A percentile compares a stretch with the other conserved stretches of the same genome.
Evolutionary conservation across 768 basidiomycete species (phyloP).

Genomic region (Suillus weaverae): DNA sequence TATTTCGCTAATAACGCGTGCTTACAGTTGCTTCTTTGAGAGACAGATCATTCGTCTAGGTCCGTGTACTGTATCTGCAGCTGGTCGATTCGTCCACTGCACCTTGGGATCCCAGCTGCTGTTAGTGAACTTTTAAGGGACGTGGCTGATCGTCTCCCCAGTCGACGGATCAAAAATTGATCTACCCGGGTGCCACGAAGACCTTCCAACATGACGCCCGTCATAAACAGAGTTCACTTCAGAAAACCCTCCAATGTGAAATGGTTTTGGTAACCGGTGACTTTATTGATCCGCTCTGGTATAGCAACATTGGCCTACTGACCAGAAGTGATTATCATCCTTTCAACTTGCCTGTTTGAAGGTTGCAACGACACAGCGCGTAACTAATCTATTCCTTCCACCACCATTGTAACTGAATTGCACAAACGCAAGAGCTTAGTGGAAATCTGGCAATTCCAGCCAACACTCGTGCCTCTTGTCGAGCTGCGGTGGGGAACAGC

Average conservation of each 20-base stretch:
- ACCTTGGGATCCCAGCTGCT: not conserved
- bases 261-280: not conserved
- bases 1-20: not conserved
- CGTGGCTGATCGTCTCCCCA: not conserved
- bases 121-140: not conserved
- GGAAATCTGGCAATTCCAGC: not conserved
- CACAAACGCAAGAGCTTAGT: not conserved
- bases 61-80: not conserved
- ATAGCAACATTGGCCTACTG: not conserved
- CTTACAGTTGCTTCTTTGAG: not conserved
- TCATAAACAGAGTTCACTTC: not conserved
- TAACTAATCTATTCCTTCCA: not conserved
- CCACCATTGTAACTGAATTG: not conserved
- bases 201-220: not conserved
- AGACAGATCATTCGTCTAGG: not conserved
- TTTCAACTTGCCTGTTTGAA: slow-evolving; percentile 1
- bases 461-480: not conserved
- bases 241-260: not conserved
- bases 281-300: not conserved
- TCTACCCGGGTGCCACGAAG: not conserved
- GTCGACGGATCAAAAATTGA: not conserved
- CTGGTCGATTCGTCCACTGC: not conserved
- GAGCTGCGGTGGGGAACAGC: not conserved
- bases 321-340: not conserved
- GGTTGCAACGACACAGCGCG: not conserved